Base-by-base conservation (phyloP, 345 rosid genomes). In the Brassica carinata region DNA sequence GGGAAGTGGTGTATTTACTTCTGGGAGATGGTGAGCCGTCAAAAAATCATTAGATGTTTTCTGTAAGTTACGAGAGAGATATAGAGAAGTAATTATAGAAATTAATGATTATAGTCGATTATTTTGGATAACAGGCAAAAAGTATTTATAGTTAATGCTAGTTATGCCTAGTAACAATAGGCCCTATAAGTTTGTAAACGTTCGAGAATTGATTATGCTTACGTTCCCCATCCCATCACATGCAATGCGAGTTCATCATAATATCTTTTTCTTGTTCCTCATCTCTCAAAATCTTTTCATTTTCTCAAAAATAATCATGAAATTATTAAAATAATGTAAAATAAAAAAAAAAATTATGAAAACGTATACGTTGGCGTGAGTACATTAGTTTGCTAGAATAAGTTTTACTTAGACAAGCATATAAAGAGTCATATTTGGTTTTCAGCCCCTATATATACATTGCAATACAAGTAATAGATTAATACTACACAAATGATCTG, bases 21-120 rank as follows among this genome's bases (percentile, higher is more conserved):
- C 63, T 79, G 11, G 69, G 63, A 71, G 77, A 76, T 63, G 29
- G 67, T 81, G 76, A 81, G 77, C 73, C 84, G 77, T 76, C 80
- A 27, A 57, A 51, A 63, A 51, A 63, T 75, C 62, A 64, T 53
- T 75, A 75, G 71, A 57, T 80, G 71, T 69, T 26, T 62, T 69
- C 1, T 58, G 82, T 65, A 36, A 77, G 75, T 75, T 70, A 74
- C 77, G 68, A 73, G 82, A 57, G 84, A 57, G 7, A 48, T 3
- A 14, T 14, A 48, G 17, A 48, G 33, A 40, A 13, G 27, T 26
- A 9, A 9, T 59, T 29, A 36, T 30, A 48, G 64, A 73, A 66
- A 5, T 79, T 68, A 63, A 80, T 80, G 75, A 80, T 80, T 74
- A 74, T 51, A 69, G 71, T 62, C 27, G 33, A 68, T 69, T 43